phyloP scores from a whole-genome alignment of 2,329 filamentous ascomycete genomes.

The Claviceps sorghi region DNA sequence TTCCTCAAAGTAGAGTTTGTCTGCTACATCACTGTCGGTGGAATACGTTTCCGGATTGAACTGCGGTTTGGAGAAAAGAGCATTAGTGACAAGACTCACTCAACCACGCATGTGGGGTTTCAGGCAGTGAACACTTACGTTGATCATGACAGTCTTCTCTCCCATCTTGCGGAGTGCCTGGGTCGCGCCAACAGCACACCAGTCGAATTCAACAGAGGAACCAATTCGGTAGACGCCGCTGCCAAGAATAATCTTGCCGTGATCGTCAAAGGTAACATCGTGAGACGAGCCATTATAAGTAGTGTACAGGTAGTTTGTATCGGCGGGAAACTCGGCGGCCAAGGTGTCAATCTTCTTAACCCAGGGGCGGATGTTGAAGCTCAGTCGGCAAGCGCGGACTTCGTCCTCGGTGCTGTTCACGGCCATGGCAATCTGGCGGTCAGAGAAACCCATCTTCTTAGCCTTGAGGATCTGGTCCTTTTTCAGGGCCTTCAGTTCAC shows the following conservation, averaged over 20 bases:
- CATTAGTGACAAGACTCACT: background rate
- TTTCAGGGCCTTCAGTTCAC: conserved; percentile 70
- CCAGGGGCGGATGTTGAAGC: conserved; percentile 83
- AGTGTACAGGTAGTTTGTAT: conserved; percentile 93
- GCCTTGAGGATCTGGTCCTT: conserved; percentile 79
- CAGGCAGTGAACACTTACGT: conserved; percentile 33
- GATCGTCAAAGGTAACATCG: conserved; percentile 86
- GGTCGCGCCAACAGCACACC: conserved; percentile 88
- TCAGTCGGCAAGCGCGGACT: conserved; percentile 69
- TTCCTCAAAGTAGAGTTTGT: conserved; percentile 94
- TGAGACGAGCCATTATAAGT: conserved; percentile 94
- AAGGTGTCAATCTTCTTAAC: conserved; percentile 98
- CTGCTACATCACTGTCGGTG: conserved; percentile 80
- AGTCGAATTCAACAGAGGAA: conserved; percentile 96
- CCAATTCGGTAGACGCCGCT: conserved; percentile 96
- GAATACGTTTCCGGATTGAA: conserved; percentile 68
- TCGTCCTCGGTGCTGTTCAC: conserved; percentile 79
- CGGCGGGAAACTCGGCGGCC: conserved; percentile 87
- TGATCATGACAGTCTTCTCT: conserved; percentile 97
- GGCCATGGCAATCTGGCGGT: conserved; percentile 81
- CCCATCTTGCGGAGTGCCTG: conserved; percentile 71
- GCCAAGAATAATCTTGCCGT: conserved; percentile 77
- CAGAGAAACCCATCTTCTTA: conserved; percentile 96
- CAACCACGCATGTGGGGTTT: background rate
- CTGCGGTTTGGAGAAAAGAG: conserved; percentile 8